These are phyloP conservation scores for Arthrobotrys pseudoclavata DNA, from an alignment of 2,329 filamentous ascomycete genomes.

Conservation along the genomic window DNA sequence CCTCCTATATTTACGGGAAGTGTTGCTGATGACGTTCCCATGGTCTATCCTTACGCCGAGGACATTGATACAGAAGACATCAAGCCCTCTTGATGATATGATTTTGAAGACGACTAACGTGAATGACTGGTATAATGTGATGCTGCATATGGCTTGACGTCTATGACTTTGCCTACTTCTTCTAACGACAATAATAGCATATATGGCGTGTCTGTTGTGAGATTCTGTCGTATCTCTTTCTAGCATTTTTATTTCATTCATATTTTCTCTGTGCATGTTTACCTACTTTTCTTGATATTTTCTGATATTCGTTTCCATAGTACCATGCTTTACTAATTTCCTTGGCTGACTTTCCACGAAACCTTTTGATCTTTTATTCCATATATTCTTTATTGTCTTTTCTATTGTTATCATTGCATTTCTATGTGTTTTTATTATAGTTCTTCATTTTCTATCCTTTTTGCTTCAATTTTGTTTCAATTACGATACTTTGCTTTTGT, in stretches of 20 bases:
- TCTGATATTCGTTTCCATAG: background rate
- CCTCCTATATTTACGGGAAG: background rate
- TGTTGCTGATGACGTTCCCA: background rate
- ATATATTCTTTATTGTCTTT: background rate
- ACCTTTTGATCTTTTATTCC: background rate
- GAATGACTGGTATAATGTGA: background rate
- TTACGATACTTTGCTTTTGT: background rate
- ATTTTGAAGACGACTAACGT: background rate
- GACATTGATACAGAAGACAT: background rate
- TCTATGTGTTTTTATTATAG: background rate
- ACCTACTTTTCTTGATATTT: background rate
- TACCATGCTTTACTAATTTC: background rate
- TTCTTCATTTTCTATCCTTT: background rate
- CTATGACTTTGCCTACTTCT: background rate
- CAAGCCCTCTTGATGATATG: background rate
- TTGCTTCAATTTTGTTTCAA: background rate
- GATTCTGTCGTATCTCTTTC: background rate
- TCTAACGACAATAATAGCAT: background rate
- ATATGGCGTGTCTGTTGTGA: background rate
- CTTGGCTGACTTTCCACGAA: background rate
- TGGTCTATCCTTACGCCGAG: background rate
- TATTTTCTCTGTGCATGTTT: background rate
- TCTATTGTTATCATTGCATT: background rate
- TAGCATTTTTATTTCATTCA: background rate
- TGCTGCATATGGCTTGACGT: background rate